Conservation (phyloP, 345 rosid genomes). For the Turritis glabra region DNA sequence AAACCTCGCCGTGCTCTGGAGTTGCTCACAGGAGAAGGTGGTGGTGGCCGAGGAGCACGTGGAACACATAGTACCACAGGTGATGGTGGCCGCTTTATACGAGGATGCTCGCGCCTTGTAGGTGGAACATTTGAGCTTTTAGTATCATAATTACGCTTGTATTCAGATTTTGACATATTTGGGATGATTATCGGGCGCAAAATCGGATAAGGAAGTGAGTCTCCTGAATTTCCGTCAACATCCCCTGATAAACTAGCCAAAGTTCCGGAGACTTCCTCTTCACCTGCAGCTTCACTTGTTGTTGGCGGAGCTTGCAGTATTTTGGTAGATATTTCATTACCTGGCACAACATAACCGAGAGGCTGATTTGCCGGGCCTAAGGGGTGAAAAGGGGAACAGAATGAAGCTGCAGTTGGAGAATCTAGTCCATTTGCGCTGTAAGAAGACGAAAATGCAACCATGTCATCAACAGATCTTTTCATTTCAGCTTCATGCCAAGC, state of each 20-base stretch:
- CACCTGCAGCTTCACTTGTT: constrained; percentile 52
- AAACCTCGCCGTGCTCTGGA: constrained; percentile 87
- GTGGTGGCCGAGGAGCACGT: constrained; percentile 92
- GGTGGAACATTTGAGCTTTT: constrained; percentile 85
- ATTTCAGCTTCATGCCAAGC: constrained; percentile 98
- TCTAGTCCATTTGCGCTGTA: constrained; percentile 90
- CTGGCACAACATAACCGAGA: constrained; percentile 80
- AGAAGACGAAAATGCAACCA: constrained; percentile 96
- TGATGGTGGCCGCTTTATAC: constrained; percentile 93
- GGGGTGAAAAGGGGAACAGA: constrained; percentile 88
- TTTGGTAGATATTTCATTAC: constrained; percentile 77
- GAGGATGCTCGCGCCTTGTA: constrained; percentile 74
- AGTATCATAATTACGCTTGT: constrained; percentile 61
- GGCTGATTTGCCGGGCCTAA: constrained; percentile 78
- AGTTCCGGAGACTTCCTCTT: constrained; percentile 74
- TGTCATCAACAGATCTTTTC: constrained; percentile 92
- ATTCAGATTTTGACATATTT: constrained; percentile 68
- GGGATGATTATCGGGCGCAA: constrained; percentile 94
- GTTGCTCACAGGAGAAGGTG: constrained; percentile 88
- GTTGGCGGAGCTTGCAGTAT: constrained; percentile 60
- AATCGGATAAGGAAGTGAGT: constrained; percentile 79
- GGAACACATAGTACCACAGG: constrained; percentile 97
- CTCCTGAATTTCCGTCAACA: constrained; percentile 68
- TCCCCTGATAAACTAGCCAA: constrained; percentile 58
- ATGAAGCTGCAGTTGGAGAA: constrained; percentile 90